Evolutionary conservation across 495 filamentous ascomycete species (phyloP).

Genomic region (Aspergillus coremiiformis): DNA sequence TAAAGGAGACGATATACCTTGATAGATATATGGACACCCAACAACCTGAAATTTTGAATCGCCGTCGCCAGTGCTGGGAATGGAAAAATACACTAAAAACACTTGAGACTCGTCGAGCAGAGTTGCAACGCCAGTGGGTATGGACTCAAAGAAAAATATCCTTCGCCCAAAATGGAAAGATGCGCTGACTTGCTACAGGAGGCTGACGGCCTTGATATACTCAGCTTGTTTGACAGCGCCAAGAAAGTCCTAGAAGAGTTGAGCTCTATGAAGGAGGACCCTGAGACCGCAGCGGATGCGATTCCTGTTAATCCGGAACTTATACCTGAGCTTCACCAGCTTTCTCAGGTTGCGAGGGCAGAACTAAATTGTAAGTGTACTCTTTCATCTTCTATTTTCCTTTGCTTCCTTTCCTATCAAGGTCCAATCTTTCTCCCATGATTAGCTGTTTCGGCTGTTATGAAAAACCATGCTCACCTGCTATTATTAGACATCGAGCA

Average conservation of each 20-base stretch:
- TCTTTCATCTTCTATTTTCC: neutral
- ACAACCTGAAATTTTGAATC: conserved; percentile 47
- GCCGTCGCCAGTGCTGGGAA: conserved; percentile 64
- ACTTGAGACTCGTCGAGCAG: conserved; percentile 42
- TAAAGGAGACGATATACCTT: conserved; percentile 73
- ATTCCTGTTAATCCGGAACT: conserved; percentile 25
- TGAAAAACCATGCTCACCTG: conserved; percentile 5
- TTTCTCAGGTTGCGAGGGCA: conserved; percentile 24
- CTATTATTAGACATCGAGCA: conserved; percentile 34
- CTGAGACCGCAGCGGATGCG: conserved; percentile 19
- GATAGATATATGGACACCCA: conserved; percentile 80
- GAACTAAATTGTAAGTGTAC: conserved; percentile 35
- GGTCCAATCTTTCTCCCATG: neutral
- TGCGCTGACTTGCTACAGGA: conserved; percentile 16
- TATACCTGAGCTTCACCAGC: conserved; percentile 24
- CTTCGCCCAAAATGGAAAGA: neutral
- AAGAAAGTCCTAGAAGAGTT: conserved; percentile 28
- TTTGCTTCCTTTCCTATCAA: neutral
- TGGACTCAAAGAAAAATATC: neutral
- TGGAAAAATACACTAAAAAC: conserved; percentile 57
- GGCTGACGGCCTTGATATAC: conserved; percentile 27
- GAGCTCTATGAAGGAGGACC: conserved; percentile 14
- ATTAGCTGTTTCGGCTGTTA: neutral
- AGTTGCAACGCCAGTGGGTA: conserved; percentile 44
- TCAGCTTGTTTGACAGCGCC: conserved; percentile 25